phyloP scores from a whole-genome alignment of 2,329 filamentous ascomycete species.

The Septoria petroselini region DNA sequence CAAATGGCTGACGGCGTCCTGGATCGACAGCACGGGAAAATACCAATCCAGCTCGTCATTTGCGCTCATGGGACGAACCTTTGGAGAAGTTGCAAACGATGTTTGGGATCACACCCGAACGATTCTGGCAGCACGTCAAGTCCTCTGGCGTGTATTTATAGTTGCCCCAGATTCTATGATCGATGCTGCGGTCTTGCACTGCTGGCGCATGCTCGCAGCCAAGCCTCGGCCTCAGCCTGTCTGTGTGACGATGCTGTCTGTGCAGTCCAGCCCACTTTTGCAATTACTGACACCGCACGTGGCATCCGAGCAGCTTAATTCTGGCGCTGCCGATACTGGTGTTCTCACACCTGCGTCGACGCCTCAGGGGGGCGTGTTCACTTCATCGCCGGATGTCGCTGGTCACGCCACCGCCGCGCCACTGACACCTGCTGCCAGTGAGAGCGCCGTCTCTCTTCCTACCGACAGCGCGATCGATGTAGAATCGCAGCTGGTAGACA shows the following conservation, averaged over 20 bases:
- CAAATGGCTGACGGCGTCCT: slow-evolving; percentile 74
- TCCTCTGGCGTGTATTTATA: slow-evolving; percentile 75
- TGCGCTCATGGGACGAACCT: slow-evolving; percentile 60
- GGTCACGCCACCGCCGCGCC: slow-evolving; percentile 27
- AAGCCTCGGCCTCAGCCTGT: slow-evolving; percentile 41
- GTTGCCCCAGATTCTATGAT: slow-evolving; percentile 40
- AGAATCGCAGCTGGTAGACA: slow-evolving; percentile 68
- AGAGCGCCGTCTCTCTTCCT: slow-evolving; percentile 46
- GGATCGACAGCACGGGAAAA: slow-evolving; percentile 74
- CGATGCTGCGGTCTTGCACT: slow-evolving; percentile 21
- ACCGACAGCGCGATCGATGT: slow-evolving; percentile 43
- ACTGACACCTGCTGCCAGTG: slow-evolving; percentile 50
- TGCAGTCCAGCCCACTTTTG: slow-evolving; percentile 23
- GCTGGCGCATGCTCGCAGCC: slow-evolving; percentile 29
- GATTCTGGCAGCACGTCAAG: slow-evolving; percentile 66
- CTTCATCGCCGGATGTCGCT: slow-evolving; percentile 33
- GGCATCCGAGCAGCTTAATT: slow-evolving; percentile 4
- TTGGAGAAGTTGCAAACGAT: slow-evolving; percentile 66
- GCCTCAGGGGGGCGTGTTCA: slow-evolving; percentile 42
- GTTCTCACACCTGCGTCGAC: slow-evolving; percentile 64
- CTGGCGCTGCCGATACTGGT: slow-evolving; percentile 31
- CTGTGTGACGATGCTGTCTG: slow-evolving; percentile 32
- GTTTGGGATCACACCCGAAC: slow-evolving; percentile 73
- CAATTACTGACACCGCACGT: slow-evolving; percentile 22
- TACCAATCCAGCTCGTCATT: slow-evolving; percentile 72